Percentiles rank a stretch among this genome's conserved stretches.
These are phyloP conservation scores for Thelonectria discophora DNA, from an alignment of 2,329 filamentous ascomycete species.

Conservation along the genomic window DNA sequence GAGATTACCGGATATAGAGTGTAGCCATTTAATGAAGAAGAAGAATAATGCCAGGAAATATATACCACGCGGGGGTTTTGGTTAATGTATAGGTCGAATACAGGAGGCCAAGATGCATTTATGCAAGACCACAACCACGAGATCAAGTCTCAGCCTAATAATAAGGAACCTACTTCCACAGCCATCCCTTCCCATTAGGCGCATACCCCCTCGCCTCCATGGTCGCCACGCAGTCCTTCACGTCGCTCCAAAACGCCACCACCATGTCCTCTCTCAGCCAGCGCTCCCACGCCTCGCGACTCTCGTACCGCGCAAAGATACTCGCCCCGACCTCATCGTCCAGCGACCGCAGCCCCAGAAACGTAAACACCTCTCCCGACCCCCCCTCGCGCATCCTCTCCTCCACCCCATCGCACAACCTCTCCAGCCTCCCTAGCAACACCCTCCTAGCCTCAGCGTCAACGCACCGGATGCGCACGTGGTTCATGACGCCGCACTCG, in stretches of 20 bases:
- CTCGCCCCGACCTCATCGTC: slow-evolving; percentile 35
- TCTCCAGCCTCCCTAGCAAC: slow-evolving; percentile 27
- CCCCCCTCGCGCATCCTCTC: slow-evolving; percentile 18
- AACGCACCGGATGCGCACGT: slow-evolving; percentile 31
- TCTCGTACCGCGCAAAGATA: slow-evolving; percentile 37
- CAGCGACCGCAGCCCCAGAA: slow-evolving; percentile 32
- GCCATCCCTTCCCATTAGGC: slow-evolving; percentile 39
- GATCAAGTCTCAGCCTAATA: slow-evolving; percentile 3
- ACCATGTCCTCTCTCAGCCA: slow-evolving; percentile 29
- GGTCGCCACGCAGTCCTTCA: slow-evolving; percentile 30
- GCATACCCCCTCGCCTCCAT: slow-evolving; percentile 34
- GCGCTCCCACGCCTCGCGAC: slow-evolving; percentile 33
- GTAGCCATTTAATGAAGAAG: slow-evolving; percentile 3
- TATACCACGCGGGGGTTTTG: neutral
- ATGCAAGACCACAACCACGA: slow-evolving; percentile 1
- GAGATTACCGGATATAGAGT: slow-evolving; percentile 22
- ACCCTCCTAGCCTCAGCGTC: slow-evolving; percentile 22
- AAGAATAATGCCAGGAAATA: neutral
- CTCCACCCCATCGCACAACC: slow-evolving; percentile 33
- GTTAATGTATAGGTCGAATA: neutral
- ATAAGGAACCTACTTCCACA: slow-evolving; percentile 32
- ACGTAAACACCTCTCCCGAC: slow-evolving; percentile 34
- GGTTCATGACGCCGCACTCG: slow-evolving; percentile 39
- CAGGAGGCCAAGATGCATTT: neutral
- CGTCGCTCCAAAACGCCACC: slow-evolving; percentile 33